Conservation (phyloP, 2,329 filamentous ascomycete genomes). For the Alternaria incomplexa region DNA sequence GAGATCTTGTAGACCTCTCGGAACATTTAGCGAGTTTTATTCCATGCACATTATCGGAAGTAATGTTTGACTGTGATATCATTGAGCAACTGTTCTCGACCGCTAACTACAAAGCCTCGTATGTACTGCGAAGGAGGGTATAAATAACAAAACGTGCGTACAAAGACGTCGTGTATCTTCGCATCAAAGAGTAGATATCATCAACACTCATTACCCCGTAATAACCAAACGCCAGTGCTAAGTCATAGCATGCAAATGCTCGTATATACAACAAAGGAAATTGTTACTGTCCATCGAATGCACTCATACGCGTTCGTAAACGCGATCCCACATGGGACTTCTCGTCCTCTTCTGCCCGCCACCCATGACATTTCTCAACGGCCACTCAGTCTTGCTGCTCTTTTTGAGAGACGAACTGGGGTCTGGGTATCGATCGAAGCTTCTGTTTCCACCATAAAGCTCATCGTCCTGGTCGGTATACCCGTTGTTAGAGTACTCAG, state of each 20-base stretch:
- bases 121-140: neutral
- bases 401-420: slow-evolving; percentile 13
- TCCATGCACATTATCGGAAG: slow-evolving; percentile 10
- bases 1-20: slow-evolving; percentile 18
- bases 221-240: neutral
- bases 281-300: slow-evolving; percentile 1
- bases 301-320: slow-evolving; percentile 35
- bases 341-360: slow-evolving; percentile 23
- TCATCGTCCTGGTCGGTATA: slow-evolving; percentile 32
- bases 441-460: slow-evolving; percentile 37
- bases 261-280: slow-evolving; percentile 26
- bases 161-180: neutral
- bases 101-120: neutral
- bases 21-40: slow-evolving; percentile 18
- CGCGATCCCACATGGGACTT: slow-evolving; percentile 42
- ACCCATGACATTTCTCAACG: slow-evolving; percentile 31
- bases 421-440: slow-evolving; percentile 34
- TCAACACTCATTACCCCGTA: neutral
- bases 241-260: slow-evolving; percentile 1
- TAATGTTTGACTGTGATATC: neutral
- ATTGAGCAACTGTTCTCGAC: neutral
- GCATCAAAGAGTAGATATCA: slow-evolving; percentile 9
- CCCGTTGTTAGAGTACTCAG: slow-evolving; percentile 28
- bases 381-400: slow-evolving; percentile 40
- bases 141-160: neutral